Evolutionary conservation across 345 rosid genomes (phyloP).

Genomic region (Carallia pectinifolia): DNA sequence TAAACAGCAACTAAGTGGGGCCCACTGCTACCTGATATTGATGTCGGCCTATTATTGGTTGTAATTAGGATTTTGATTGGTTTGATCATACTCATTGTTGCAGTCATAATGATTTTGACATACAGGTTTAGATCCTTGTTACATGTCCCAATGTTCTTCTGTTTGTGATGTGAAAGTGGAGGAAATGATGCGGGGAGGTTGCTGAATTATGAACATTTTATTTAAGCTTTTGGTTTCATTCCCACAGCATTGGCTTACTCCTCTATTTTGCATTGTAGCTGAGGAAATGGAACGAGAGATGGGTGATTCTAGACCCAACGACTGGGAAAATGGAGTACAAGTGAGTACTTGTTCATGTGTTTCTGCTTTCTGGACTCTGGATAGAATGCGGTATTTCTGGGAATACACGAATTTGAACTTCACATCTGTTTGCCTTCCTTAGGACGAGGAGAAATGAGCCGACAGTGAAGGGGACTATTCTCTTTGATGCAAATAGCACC

Average conservation of each 20-base stretch:
- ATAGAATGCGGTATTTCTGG: neutral
- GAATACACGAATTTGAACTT: neutral
- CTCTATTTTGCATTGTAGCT: constrained; percentile 36
- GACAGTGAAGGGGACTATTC: constrained; percentile 71
- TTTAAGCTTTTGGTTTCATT: neutral
- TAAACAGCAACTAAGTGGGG: too few species aligned
- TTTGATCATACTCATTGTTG: too few species aligned
- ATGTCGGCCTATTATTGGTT: too few species aligned
- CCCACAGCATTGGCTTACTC: neutral
- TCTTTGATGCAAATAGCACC: constrained; percentile 86
- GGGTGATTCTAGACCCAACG: constrained; percentile 96
- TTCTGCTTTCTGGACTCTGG: neutral
- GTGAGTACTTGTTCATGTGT: constrained; percentile 36
- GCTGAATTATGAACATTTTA: neutral
- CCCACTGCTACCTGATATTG: too few species aligned
- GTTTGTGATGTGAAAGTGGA: neutral
- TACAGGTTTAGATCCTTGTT: too few species aligned
- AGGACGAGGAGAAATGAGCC: constrained; percentile 94
- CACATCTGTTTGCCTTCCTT: constrained; percentile 20
- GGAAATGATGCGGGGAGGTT: too few species aligned
- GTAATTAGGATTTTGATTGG: too few species aligned
- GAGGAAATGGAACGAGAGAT: constrained; percentile 97
- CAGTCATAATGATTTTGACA: too few species aligned
- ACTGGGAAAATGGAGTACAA: constrained; percentile 96
- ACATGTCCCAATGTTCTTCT: neutral